Percentiles rank a stretch among this genome's conserved stretches.
These are phyloP conservation scores for Cyberlindnera americana DNA, from an alignment of 805 yeast genomes.

Conservation along the genomic window DNA sequence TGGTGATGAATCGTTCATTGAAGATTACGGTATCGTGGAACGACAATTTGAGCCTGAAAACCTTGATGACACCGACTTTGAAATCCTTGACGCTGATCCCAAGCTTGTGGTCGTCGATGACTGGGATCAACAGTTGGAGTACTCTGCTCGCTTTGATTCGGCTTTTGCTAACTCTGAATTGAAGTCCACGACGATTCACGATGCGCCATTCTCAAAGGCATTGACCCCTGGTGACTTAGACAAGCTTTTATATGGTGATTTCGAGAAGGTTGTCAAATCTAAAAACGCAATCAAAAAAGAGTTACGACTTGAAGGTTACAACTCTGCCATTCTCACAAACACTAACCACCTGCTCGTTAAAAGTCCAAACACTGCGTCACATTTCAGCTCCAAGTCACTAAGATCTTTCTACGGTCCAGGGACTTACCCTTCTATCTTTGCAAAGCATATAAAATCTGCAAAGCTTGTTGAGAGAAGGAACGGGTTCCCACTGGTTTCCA, in stretches of 20 bases:
- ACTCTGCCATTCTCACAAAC: constrained; percentile 25
- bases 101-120: constrained; percentile 48
- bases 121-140: constrained; percentile 62
- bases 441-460: constrained; percentile 25
- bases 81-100: constrained; percentile 40
- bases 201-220: constrained; percentile 22
- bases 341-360: constrained; percentile 15
- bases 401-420: constrained; percentile 4
- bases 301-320: constrained; percentile 25
- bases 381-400: constrained; percentile 6
- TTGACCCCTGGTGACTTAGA: constrained; percentile 39
- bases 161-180: constrained; percentile 18
- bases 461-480: constrained; percentile 29
- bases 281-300: constrained; percentile 29
- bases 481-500: constrained; percentile 35
- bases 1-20: constrained; percentile 22
- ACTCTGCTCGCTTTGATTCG: constrained; percentile 36
- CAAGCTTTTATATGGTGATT: constrained; percentile 45
- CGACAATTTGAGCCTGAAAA: constrained; percentile 70
- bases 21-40: constrained; percentile 41
- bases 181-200: constrained; percentile 22
- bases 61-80: constrained; percentile 43
- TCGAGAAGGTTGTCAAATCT: constrained; percentile 32
- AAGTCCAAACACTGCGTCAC: constrained; percentile 6
- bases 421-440: constrained; percentile 14